Base-by-base conservation (phyloP, 179 eudicot species). In the Silene vulgaris region DNA sequence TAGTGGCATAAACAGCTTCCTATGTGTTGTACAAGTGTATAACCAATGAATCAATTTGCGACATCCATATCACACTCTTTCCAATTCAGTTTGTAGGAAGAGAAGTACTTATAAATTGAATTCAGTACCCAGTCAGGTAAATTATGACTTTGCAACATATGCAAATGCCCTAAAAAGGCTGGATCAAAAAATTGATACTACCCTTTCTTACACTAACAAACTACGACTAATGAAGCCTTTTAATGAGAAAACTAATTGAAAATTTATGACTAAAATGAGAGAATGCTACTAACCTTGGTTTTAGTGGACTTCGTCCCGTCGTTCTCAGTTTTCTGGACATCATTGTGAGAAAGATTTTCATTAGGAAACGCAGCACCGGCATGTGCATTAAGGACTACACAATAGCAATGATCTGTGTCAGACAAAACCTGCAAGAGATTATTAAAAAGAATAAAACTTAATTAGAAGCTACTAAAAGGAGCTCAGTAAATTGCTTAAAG, bases 401-500 rank as follows among this genome's bases (percentile, higher is more conserved):
- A 95, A 77, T 89, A 95, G 83, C 99, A 95, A 77, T 95, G 99
- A 77, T 95, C 97, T 40, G 89, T 75, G 74, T 93, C 97, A n/a
- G 97, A 90, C 84, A 95, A 84, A 79, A 95, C 99, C 99, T 95
- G 89, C 37, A 84, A 43, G 30, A 57, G 16, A 21, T 68, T 57
- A 37, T 35, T 68, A 5, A 17, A 61, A 23, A 52, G 8, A 29
- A 29, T 56, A 48, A 65, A 12, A 13, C 64, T 48, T 45, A 52
- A 65, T 45, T 48, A 72, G 14, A 65, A 72, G 66, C 35, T 63
- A 74, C 48, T 40, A 29, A 43, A 11, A 28, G 45, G 11, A 65
- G 21, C 65, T 50, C 40, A 35, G 23, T 20, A 71, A 29, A 19
- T 45, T n/a, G 68, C 70, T 48, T 59, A 29, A 11, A 37, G 26